A percentile compares a stretch with the other conserved stretches of the same genome.
Conservation (phyloP, 1,284 basidiomycete species). For the Coniferiporia weirii region DNA sequence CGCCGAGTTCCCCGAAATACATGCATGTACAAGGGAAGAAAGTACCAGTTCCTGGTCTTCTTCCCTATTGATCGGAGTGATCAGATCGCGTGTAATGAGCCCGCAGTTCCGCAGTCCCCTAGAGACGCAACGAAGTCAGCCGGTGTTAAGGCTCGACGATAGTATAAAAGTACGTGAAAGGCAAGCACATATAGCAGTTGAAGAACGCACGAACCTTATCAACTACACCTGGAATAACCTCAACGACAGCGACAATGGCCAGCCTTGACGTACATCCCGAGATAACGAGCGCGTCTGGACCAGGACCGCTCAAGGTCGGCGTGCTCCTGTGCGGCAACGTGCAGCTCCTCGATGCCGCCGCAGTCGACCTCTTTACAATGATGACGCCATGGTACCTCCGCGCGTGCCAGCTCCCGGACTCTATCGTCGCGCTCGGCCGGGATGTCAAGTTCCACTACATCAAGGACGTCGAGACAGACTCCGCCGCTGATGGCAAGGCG, state of each 20-base stretch:
- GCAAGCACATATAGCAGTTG: too few species aligned
- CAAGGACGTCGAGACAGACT: constrained; percentile 1
- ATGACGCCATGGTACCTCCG: constrained; percentile 5
- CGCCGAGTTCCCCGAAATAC: too few species aligned
- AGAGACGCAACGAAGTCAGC: too few species aligned
- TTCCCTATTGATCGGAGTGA: too few species aligned
- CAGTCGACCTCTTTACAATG: constrained; percentile 14
- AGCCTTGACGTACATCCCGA: neutral
- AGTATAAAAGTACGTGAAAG: too few species aligned
- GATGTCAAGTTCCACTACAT: constrained; percentile 14
- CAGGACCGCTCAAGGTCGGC: constrained; percentile 6
- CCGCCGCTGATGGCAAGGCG: neutral
- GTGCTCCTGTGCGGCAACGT: constrained; percentile 5
- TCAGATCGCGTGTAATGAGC: too few species aligned
- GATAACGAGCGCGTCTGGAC: neutral
- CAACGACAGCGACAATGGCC: neutral
- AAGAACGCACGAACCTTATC: too few species aligned
- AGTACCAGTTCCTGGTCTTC: too few species aligned
- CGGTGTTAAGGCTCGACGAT: too few species aligned
- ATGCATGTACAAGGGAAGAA: too few species aligned
- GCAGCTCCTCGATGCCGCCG: constrained; percentile 16
- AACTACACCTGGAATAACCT: too few species aligned
- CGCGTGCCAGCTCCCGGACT: neutral
- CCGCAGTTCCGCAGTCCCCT: too few species aligned
- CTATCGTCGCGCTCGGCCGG: constrained; percentile 1